Evolutionary conservation across 2,329 filamentous ascomycete species (phyloP).

Genomic region (Phyllosticta citrichinensis): DNA sequence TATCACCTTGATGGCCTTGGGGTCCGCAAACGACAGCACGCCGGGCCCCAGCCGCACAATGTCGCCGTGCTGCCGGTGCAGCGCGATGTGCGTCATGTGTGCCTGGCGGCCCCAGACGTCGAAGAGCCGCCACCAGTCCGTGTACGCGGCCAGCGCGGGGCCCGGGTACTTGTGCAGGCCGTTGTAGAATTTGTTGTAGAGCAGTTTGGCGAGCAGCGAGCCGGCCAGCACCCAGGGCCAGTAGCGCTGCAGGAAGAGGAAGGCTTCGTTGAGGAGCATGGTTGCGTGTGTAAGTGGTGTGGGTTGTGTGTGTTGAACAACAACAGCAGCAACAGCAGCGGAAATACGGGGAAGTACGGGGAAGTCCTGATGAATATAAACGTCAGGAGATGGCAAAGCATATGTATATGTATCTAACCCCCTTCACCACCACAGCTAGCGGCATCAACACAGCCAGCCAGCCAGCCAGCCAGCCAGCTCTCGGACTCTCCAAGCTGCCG

Average conservation of each 20-base stretch:
- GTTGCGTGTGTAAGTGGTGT: constrained; percentile 2
- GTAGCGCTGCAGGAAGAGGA: constrained; percentile 27
- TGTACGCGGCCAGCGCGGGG: constrained; percentile 55
- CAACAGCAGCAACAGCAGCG: background rate
- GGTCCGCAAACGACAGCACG: constrained; percentile 61
- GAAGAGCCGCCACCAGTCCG: constrained; percentile 65
- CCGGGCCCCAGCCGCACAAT: constrained; percentile 70
- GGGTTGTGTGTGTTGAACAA: constrained; percentile 2
- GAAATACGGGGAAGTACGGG: too few relatives aligned
- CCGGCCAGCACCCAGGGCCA: constrained; percentile 32
- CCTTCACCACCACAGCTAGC: too few relatives aligned
- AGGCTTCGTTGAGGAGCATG: constrained; percentile 28
- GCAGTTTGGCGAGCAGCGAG: constrained; percentile 23
- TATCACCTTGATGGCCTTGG: constrained; percentile 62
- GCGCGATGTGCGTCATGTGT: constrained; percentile 55
- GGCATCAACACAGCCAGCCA: too few relatives aligned
- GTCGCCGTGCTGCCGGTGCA: constrained; percentile 64
- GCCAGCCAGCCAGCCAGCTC: background rate
- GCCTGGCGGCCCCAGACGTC: constrained; percentile 56
- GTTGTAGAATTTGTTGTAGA: constrained; percentile 39
- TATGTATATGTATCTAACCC: background rate
- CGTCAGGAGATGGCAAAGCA: background rate
- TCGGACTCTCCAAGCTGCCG: background rate
- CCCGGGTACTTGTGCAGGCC: constrained; percentile 65
- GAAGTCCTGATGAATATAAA: too few relatives aligned